Percentiles rank a stretch among this genome's conserved stretches.
These are phyloP conservation scores for Strobilomyces dryophilus DNA, from an alignment of 768 basidiomycete genomes.

Conservation along the genomic window DNA sequence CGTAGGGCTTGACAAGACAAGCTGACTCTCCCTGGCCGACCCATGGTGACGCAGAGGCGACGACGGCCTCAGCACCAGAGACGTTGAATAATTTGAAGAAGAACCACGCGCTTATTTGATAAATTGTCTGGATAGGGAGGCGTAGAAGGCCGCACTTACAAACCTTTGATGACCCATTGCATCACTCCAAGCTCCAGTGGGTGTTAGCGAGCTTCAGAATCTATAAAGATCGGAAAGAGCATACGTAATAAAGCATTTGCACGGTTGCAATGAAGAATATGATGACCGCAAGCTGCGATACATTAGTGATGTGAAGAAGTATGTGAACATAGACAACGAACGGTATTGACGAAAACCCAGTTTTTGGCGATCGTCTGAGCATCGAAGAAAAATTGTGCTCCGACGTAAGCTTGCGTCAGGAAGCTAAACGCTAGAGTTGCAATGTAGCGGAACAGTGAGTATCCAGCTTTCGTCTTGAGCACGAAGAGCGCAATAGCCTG, in stretches of 20 bases:
- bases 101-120: constrained; percentile 67
- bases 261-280: constrained; percentile 95
- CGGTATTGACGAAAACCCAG: constrained; percentile 85
- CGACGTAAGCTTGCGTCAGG: constrained; percentile 60
- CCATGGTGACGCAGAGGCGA: constrained; percentile 91
- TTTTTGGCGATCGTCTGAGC: constrained; percentile 56
- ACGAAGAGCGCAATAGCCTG: constrained; percentile 88
- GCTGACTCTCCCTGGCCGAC: constrained; percentile 89
- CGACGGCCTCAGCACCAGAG: constrained; percentile 93
- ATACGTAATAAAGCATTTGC: constrained; percentile 80
- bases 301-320: constrained; percentile 14
- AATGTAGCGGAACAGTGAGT: constrained; percentile 79
- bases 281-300: constrained; percentile 59
- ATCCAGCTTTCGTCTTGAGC: constrained; percentile 79
- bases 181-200: constrained; percentile 63
- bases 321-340: constrained; percentile 29
- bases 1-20: constrained; percentile 79
- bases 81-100: constrained; percentile 91
- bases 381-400: constrained; percentile 83
- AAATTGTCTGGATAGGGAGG: background rate
- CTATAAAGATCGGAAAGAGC: background rate
- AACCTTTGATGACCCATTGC: constrained; percentile 89
- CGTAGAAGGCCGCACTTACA: constrained; percentile 42
- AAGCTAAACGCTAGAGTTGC: constrained; percentile 80
- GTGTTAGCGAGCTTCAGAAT: background rate